Evolutionary conservation across 163 green algal genomes (phyloP).

Genomic region (Volvox carteri): DNA sequence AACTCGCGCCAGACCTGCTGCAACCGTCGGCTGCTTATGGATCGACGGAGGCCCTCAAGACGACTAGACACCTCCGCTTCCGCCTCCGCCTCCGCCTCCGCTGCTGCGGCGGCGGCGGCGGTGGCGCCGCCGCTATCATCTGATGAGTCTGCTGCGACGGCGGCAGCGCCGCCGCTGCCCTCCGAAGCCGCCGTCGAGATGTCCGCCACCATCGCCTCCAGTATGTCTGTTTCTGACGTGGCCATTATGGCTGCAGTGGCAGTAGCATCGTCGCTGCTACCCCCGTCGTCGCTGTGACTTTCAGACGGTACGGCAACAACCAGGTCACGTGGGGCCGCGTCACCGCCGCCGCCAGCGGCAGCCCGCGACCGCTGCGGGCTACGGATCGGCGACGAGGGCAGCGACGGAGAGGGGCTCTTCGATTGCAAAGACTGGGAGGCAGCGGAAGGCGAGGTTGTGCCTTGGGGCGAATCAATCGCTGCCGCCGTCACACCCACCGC

Average conservation of each 20-base stretch:
- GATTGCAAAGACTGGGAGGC: neutral
- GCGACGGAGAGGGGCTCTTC: neutral
- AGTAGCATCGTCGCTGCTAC: too few species aligned
- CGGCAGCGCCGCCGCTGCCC: neutral
- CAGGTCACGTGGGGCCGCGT: neutral
- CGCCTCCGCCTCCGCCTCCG: neutral
- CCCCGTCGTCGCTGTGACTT: too few species aligned
- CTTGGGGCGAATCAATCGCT: neutral
- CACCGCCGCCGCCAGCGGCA: neutral
- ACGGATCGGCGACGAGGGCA: neutral
- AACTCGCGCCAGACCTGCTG: slow-evolving; percentile 73
- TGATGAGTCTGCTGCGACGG: neutral
- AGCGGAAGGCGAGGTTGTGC: neutral
- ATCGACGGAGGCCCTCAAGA: slow-evolving; percentile 55
- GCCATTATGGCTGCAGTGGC: too few species aligned
- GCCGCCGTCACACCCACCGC: neutral
- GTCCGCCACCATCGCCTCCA: too few species aligned
- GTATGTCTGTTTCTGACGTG: too few species aligned
- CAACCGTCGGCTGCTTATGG: slow-evolving; percentile 60
- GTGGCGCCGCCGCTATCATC: too few species aligned
- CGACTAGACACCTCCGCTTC: neutral
- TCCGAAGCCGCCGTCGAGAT: too few species aligned
- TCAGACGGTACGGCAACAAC: too few species aligned
- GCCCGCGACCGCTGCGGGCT: neutral
- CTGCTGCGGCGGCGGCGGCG: too few species aligned